Evolutionary conservation across 495 filamentous ascomycete genomes (phyloP).

Genomic region (Lentithecium fluviatile): DNA sequence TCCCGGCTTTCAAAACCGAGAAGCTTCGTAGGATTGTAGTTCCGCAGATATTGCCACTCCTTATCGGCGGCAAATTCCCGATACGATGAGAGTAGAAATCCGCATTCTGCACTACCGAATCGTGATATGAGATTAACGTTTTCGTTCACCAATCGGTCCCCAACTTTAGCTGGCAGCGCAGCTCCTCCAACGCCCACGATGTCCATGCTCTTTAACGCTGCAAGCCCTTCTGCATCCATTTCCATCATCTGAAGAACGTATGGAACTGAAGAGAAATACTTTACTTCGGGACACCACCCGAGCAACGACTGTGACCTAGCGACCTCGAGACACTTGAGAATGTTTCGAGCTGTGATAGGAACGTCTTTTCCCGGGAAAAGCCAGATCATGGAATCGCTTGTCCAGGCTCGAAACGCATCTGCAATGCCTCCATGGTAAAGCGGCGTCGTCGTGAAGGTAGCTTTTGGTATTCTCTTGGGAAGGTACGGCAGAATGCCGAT

Average conservation of each 20-base stretch:
- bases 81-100: slow-evolving; percentile 55
- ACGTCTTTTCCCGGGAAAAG: slow-evolving; percentile 52
- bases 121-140: slow-evolving; percentile 55
- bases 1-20: slow-evolving; percentile 54
- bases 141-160: slow-evolving; percentile 47
- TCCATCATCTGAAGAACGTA: slow-evolving; percentile 55
- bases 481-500: slow-evolving; percentile 52
- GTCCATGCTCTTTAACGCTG: slow-evolving; percentile 48
- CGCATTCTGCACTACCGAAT: slow-evolving; percentile 60
- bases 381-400: slow-evolving; percentile 52
- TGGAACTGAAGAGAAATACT: slow-evolving; percentile 58
- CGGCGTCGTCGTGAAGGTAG: slow-evolving; percentile 60
- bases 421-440: slow-evolving; percentile 62
- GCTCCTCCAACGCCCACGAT: slow-evolving; percentile 61
- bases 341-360: slow-evolving; percentile 52
- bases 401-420: slow-evolving; percentile 57
- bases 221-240: slow-evolving; percentile 41
- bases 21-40: not conserved
- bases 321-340: slow-evolving; percentile 44
- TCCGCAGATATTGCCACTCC: slow-evolving; percentile 67
- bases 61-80: slow-evolving; percentile 54
- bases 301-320: slow-evolving; percentile 10
- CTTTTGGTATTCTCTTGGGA: not conserved
- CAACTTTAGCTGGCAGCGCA: slow-evolving; percentile 49
- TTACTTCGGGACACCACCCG: slow-evolving; percentile 33